Evolutionary conservation across 2,329 filamentous ascomycete species (phyloP), one percentile per base, ranked within the genome.

Genomic region (Geosmithia flava): DNA sequence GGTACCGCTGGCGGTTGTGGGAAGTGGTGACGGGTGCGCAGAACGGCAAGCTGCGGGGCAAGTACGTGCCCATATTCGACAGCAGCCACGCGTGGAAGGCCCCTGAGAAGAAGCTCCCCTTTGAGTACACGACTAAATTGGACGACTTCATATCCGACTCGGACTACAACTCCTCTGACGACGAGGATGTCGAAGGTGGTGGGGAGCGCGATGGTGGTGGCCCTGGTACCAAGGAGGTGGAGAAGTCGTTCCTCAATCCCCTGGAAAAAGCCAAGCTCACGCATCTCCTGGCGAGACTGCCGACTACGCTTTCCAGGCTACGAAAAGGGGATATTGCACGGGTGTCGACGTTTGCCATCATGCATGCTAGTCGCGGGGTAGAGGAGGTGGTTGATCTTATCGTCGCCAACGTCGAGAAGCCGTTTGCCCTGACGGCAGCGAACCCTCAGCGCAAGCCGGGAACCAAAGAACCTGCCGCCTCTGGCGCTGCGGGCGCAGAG

Each of bases 1-100:
- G 90, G 76, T 97, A 97, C 63, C 81, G 93, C 42, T 97, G 88
- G 85, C 80, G 87, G 43, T 60, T 97, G 43, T 96, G 90, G 86
- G 82, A 93, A 56, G 75, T 91, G 8, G 71, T 91, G n/a, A 89
- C 85, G 1, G 81, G 82, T 4, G 72, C 74, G 1, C 69, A 74
- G 42, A 59, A 68, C 3, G 65, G 63, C 16, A 61, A 62, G 15
- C 66, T 68, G 3, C 69, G 72, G 54, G 69, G 68, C 43, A 78
- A 74, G 53, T 80, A 77, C 48, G 55, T 83, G 19, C 75, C 78
- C 1, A 67, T 94, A 0, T 94, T 94, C 52, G 87, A 95, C 55
- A 81, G 80, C 7, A 80, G 81, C 39, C 76, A 86, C 53, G 78
- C 80, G 7, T 97, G 91, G 91, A 77, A 83, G 49, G 73, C 80